Percentiles rank a stretch among this genome's conserved stretches.
Conservation (phyloP, 192 early-diverging fungal species). For the Kappamyces sp. region DNA sequence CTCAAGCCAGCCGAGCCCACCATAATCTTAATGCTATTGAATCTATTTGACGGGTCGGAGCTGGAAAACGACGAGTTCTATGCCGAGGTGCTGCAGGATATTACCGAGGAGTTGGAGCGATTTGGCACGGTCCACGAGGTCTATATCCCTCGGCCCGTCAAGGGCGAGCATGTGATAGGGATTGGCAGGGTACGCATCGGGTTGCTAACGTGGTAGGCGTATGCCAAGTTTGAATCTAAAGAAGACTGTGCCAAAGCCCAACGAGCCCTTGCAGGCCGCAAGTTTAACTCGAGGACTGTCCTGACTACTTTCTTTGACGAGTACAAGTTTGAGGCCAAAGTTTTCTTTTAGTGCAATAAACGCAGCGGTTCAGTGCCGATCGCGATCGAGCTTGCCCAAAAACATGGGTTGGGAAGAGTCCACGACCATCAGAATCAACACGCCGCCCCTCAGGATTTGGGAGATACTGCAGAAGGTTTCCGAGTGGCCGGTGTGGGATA, state of each 20-base stretch:
- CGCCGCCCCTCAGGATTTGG: background rate
- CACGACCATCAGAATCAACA: no score
- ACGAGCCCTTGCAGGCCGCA: constrained; percentile 80
- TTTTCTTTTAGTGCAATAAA: constrained; percentile 22
- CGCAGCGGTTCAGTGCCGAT: no score
- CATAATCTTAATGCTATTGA: constrained; percentile 78
- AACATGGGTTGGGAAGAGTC: no score
- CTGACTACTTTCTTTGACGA: constrained; percentile 77
- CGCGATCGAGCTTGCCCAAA: no score
- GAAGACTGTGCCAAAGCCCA: constrained; percentile 65
- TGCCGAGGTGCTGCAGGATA: constrained; percentile 84
- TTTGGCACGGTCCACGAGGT: constrained; percentile 77
- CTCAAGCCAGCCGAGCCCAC: constrained; percentile 59
- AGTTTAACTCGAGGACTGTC: constrained; percentile 90
- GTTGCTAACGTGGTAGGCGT: constrained; percentile 56
- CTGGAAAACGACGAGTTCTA: constrained; percentile 81
- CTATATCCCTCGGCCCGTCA: constrained; percentile 73
- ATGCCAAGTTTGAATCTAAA: constrained; percentile 62
- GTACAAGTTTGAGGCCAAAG: constrained; percentile 58
- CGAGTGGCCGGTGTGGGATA: background rate
- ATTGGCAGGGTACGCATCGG: constrained; percentile 68
- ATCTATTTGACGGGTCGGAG: constrained; percentile 89
- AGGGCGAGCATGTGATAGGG: constrained; percentile 52
- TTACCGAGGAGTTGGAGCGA: constrained; percentile 80
- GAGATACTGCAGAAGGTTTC: background rate